Evolutionary conservation across 805 yeast species (phyloP).

Genomic region (Candida maris): DNA sequence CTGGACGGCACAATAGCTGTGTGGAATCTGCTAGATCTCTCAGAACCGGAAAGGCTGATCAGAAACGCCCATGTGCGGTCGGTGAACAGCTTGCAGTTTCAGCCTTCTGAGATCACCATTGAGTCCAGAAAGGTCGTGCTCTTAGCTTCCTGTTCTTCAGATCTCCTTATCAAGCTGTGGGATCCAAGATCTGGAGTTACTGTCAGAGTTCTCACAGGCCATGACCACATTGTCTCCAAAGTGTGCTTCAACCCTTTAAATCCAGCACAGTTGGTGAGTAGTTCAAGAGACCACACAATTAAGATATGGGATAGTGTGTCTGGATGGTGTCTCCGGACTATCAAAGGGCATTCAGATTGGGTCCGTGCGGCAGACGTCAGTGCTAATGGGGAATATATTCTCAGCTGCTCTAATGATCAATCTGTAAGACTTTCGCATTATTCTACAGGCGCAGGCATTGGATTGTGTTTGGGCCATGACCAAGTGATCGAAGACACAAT

Average conservation of each 20-base stretch:
- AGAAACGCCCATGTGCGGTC: constrained; percentile 71
- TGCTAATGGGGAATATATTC: constrained; percentile 49
- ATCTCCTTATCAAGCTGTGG: constrained; percentile 66
- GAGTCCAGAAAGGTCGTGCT: constrained; percentile 25
- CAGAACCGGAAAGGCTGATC: constrained; percentile 57
- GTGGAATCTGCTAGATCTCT: constrained; percentile 65
- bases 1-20: constrained; percentile 68
- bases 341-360: constrained; percentile 87
- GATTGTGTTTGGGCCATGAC: constrained; percentile 68
- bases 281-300: constrained; percentile 60
- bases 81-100: constrained; percentile 56
- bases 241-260: constrained; percentile 48
- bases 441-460: constrained; percentile 64
- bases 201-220: constrained; percentile 69
- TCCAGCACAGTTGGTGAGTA: constrained; percentile 50
- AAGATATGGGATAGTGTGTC: constrained; percentile 63
- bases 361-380: constrained; percentile 60
- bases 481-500: constrained; percentile 78
- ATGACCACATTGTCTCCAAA: constrained; percentile 79
- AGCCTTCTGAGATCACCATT: constrained; percentile 38
- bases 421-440: constrained; percentile 61
- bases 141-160: constrained; percentile 51
- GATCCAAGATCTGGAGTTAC: constrained; percentile 35
- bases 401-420: constrained; percentile 80
- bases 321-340: constrained; percentile 64